A percentile compares a stretch with the other conserved stretches of the same genome.
These are phyloP conservation scores for Oidium heveae DNA, from an alignment of 2,329 filamentous ascomycete species.

Conservation along the genomic window DNA sequence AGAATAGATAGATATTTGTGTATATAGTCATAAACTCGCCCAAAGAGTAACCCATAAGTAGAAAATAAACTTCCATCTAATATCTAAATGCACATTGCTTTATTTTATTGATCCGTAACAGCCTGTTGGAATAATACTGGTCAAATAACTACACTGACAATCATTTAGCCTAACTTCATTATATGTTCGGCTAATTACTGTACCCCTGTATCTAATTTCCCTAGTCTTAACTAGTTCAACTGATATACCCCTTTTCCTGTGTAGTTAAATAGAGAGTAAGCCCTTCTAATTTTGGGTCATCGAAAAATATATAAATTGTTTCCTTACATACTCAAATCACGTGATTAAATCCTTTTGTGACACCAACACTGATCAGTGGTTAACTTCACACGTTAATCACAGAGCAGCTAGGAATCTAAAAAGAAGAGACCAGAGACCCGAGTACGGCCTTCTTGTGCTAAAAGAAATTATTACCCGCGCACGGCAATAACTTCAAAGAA, in stretches of 20 bases:
- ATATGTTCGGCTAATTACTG: no score
- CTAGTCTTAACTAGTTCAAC: no score
- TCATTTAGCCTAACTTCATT: no score
- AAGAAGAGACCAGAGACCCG: not conserved
- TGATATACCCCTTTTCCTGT: not conserved
- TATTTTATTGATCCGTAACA: no score
- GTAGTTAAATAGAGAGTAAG: not conserved
- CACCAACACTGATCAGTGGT: conserved; percentile 1
- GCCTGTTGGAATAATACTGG: no score
- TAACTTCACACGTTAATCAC: not conserved
- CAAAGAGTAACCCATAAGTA: no score
- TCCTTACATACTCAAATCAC: not conserved
- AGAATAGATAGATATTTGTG: no score
- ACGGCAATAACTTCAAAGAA: not conserved
- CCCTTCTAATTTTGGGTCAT: not conserved
- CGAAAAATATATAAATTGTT: not conserved
- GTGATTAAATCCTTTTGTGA: not conserved
- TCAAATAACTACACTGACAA: no score
- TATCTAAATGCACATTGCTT: no score
- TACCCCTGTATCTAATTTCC: no score
- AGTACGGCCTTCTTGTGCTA: not conserved
- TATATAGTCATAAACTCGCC: no score
- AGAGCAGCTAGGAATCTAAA: conserved; percentile 1
- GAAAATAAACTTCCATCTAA: no score
- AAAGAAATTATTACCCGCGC: not conserved